Evolutionary conservation across 202 grass and related monocot genomes (phyloP).

Genomic region (Setaria italica): DNA sequence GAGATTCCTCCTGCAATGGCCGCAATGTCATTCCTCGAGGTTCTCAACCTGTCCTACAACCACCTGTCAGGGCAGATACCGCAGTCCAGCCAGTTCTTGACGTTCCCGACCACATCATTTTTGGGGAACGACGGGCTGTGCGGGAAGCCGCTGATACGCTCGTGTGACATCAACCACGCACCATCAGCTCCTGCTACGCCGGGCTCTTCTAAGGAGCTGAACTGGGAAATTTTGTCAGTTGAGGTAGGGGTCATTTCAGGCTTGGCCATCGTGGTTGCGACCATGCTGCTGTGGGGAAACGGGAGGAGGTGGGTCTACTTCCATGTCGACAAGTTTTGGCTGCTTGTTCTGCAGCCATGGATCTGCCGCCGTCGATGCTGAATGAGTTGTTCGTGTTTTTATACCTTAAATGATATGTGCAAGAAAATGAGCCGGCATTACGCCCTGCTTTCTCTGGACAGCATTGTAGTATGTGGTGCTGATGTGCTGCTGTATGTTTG

Average conservation of each 20-base stretch:
- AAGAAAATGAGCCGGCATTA: neutral
- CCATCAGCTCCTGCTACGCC: neutral
- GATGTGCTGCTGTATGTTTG: neutral
- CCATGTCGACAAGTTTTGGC: conserved; percentile 35
- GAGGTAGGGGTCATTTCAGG: conserved; percentile 35
- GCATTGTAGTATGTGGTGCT: neutral
- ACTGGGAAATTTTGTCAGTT: neutral
- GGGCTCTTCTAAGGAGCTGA: neutral
- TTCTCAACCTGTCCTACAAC: conserved; percentile 63
- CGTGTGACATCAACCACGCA: neutral
- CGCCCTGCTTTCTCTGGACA: neutral
- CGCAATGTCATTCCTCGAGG: conserved; percentile 48
- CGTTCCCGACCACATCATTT: conserved; percentile 45
- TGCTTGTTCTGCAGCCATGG: conserved; percentile 1
- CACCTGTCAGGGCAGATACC: conserved; percentile 50
- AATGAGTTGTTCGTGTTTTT: neutral
- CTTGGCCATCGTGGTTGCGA: conserved; percentile 34
- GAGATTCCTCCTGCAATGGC: conserved; percentile 51
- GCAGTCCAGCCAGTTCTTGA: conserved; percentile 34
- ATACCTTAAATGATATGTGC: neutral
- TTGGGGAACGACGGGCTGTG: conserved; percentile 54
- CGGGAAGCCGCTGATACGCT: conserved; percentile 33
- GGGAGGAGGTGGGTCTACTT: conserved; percentile 21
- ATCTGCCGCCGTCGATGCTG: neutral
- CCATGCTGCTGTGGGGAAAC: conserved; percentile 45